Conservation (phyloP, 2,329 filamentous ascomycete genomes). For the Pezicula carpinea region DNA sequence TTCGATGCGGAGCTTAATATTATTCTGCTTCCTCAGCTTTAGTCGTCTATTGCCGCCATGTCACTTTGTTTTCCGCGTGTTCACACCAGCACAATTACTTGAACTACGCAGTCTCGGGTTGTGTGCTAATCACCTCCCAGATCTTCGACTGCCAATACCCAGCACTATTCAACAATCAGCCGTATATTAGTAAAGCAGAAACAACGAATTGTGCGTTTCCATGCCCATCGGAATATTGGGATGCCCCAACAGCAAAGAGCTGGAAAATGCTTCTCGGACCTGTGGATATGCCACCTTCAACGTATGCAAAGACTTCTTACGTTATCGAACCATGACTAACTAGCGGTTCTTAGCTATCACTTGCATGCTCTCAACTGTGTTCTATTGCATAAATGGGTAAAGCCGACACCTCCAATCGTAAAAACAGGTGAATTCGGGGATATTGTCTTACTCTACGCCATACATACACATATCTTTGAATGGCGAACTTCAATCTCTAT, state of each 20-base stretch:
- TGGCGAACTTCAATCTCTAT: slow-evolving; percentile 24
- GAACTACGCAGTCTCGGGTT: neutral
- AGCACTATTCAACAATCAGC: slow-evolving; percentile 24
- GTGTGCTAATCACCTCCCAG: slow-evolving; percentile 6
- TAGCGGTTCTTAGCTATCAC: slow-evolving; percentile 14
- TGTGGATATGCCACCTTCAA: slow-evolving; percentile 15
- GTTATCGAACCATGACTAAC: neutral
- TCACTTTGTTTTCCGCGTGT: no score
- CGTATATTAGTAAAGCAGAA: slow-evolving; percentile 25
- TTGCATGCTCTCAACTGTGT: slow-evolving; percentile 25
- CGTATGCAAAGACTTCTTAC: slow-evolving; percentile 4
- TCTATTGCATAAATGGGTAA: slow-evolving; percentile 23
- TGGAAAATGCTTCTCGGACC: slow-evolving; percentile 21
- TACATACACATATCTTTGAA: slow-evolving; percentile 26
- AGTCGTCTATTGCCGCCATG: no score
- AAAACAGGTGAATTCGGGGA: slow-evolving; percentile 21
- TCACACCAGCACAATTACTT: no score
- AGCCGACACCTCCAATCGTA: slow-evolving; percentile 20
- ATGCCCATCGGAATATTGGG: slow-evolving; percentile 22
- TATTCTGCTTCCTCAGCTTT: no score
- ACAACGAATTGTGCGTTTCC: slow-evolving; percentile 26
- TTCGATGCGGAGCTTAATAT: no score
- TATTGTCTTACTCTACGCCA: slow-evolving; percentile 22
- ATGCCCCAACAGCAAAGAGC: slow-evolving; percentile 14
- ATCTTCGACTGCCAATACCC: slow-evolving; percentile 26